A percentile compares a stretch with the other conserved stretches of the same genome.
Conservation (phyloP, 805 yeast species). For the Candida loeiensis region DNA sequence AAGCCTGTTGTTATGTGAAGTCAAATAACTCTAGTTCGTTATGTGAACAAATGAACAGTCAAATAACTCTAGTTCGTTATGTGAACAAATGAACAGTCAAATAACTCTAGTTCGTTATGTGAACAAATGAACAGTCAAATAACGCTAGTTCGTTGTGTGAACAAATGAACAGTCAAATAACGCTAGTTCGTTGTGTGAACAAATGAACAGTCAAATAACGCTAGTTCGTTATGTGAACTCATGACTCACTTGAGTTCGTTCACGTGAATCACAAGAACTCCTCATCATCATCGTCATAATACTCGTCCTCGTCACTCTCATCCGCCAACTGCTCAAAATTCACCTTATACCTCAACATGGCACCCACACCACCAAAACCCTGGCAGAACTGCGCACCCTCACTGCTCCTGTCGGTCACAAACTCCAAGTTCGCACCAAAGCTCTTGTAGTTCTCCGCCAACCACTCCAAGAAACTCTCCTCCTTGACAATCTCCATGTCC, state of each 20-base stretch:
- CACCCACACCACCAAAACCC: constrained; percentile 99
- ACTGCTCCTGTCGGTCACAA: constrained; percentile 91
- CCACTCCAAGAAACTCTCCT: constrained; percentile 91
- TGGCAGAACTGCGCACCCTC: constrained; percentile 98
- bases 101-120: too few species aligned
- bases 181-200: too few species aligned
- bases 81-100: too few species aligned
- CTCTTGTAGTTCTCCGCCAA: constrained; percentile 92
- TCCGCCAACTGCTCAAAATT: constrained; percentile 94
- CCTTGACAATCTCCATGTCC: constrained; percentile 87
- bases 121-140: too few species aligned
- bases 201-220: not conserved
- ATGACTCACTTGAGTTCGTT: not conserved
- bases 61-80: too few species aligned
- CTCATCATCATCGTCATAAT: constrained; percentile 68
- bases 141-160: too few species aligned
- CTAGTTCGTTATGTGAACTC: not conserved
- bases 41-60: too few species aligned
- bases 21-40: too few species aligned
- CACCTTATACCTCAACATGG: constrained; percentile 90
- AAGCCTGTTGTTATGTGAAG: too few species aligned
- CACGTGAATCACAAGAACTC: constrained; percentile 16
- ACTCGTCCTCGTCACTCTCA: constrained; percentile 81
- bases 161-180: too few species aligned
- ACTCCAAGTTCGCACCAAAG: constrained; percentile 94